phyloP scores from a whole-genome alignment of 768 basidiomycete genomes.

The Collybiopsis luxurians region DNA sequence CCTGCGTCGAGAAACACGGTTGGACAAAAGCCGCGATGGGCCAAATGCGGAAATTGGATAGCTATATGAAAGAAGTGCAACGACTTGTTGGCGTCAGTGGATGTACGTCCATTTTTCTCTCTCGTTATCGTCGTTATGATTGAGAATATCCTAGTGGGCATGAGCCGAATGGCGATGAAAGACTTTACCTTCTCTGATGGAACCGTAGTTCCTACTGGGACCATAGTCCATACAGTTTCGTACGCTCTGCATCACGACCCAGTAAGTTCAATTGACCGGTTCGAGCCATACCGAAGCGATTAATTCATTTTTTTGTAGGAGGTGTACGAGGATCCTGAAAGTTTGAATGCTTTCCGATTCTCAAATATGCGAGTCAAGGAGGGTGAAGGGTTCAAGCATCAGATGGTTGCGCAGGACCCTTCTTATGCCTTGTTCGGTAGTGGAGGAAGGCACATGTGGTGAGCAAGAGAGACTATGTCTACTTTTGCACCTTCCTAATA shows the following conservation, averaged over 20 bases:
- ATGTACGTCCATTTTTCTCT: not conserved
- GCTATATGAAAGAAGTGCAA: slow-evolving; percentile 22
- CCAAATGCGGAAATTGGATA: slow-evolving; percentile 25
- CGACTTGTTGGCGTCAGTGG: slow-evolving; percentile 20
- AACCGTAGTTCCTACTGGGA: slow-evolving; percentile 12
- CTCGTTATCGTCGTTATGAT: slow-evolving; percentile 6
- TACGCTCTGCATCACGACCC: slow-evolving; percentile 11
- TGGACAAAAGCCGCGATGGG: slow-evolving; percentile 30
- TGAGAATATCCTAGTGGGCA: slow-evolving; percentile 7
- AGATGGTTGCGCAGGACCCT: slow-evolving; percentile 11
- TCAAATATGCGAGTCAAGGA: slow-evolving; percentile 3
- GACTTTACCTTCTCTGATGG: slow-evolving; percentile 16
- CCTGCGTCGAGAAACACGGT: slow-evolving; percentile 21
- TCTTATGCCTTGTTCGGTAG: slow-evolving; percentile 13
- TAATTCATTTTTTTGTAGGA: not conserved
- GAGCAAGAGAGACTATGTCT: no score
- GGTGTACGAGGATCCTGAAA: slow-evolving; percentile 4
- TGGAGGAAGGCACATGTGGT: slow-evolving; percentile 17
- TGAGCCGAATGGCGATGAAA: slow-evolving; percentile 9
- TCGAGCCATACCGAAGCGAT: no score
- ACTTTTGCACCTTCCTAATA: no score
- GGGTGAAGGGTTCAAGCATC: slow-evolving; percentile 9
- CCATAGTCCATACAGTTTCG: slow-evolving; percentile 5
- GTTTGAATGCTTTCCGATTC: slow-evolving; percentile 9
- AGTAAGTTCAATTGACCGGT: not conserved